A percentile compares a stretch with the other conserved stretches of the same genome.
Conservation (phyloP, 1,284 basidiomycete genomes). For the Papiliotrema fonsecae region DNA sequence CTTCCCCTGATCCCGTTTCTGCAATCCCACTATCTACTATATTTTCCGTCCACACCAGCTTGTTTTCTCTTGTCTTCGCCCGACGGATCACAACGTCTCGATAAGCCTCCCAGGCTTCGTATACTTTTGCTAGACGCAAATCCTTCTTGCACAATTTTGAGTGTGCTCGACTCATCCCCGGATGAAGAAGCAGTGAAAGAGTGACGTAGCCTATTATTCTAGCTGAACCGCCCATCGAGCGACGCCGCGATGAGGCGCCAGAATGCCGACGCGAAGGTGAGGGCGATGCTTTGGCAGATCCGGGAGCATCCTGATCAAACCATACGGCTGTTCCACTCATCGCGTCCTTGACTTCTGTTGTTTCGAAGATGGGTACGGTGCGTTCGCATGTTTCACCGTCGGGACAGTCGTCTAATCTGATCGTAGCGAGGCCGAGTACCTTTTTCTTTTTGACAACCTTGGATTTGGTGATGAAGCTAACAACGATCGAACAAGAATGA, state of each 20-base stretch:
- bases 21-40: too few relatives aligned
- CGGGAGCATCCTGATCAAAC: too few relatives aligned
- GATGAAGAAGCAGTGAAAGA: slow-evolving; percentile 29
- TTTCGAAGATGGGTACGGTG: slow-evolving; percentile 35
- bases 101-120: slow-evolving; percentile 43
- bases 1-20: too few relatives aligned
- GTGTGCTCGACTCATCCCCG: slow-evolving; percentile 40
- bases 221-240: background rate
- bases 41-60: background rate
- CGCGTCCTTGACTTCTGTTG: slow-evolving; percentile 28
- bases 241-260: background rate
- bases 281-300: too few relatives aligned
- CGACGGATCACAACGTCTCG: slow-evolving; percentile 16
- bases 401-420: slow-evolving; percentile 30
- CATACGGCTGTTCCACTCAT: slow-evolving; percentile 7
- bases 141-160: slow-evolving; percentile 37
- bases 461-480: slow-evolving; percentile 29
- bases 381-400: slow-evolving; percentile 24
- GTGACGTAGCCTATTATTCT: slow-evolving; percentile 28
- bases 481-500: slow-evolving; percentile 42
- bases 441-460: slow-evolving; percentile 37
- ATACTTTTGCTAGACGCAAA: slow-evolving; percentile 36
- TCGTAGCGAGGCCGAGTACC: slow-evolving; percentile 29
- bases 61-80: slow-evolving; percentile 5
- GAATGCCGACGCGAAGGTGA: background rate